Evolutionary conservation across 2,329 filamentous ascomycete genomes (phyloP).

Genomic region (Rutstroemia sydowiana): DNA sequence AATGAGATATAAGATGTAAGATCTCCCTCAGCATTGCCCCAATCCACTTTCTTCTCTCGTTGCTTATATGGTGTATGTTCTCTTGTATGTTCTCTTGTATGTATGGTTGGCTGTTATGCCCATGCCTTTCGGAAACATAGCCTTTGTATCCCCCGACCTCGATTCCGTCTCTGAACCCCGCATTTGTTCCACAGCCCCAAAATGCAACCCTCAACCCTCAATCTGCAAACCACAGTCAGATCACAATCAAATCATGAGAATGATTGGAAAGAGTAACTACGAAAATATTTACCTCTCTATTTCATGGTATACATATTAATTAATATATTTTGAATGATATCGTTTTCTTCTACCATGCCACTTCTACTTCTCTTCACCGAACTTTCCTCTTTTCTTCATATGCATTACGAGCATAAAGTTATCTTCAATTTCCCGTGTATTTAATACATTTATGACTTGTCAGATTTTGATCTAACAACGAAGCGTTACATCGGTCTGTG

Average conservation of each 20-base stretch:
- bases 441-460: not conserved
- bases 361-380: not conserved
- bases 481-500: slow-evolving; percentile 1
- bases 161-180: not conserved
- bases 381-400: not conserved
- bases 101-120: too few relatives aligned
- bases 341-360: not conserved
- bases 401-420: not conserved
- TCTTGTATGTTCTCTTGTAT: too few relatives aligned
- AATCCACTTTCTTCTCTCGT: too few relatives aligned
- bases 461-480: not conserved
- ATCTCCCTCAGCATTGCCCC: not conserved
- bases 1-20: not conserved
- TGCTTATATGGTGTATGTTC: too few relatives aligned
- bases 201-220: not conserved
- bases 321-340: too few relatives aligned
- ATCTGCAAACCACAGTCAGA: not conserved
- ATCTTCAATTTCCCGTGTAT: not conserved
- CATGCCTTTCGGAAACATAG: too few relatives aligned
- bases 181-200: not conserved
- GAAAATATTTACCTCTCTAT: too few relatives aligned
- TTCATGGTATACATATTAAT: too few relatives aligned
- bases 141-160: not conserved
- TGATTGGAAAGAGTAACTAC: too few relatives aligned
- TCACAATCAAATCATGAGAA: too few relatives aligned